Conservation (phyloP, 2,329 filamentous ascomycete genomes). For the Podosphaera xanthii region DNA sequence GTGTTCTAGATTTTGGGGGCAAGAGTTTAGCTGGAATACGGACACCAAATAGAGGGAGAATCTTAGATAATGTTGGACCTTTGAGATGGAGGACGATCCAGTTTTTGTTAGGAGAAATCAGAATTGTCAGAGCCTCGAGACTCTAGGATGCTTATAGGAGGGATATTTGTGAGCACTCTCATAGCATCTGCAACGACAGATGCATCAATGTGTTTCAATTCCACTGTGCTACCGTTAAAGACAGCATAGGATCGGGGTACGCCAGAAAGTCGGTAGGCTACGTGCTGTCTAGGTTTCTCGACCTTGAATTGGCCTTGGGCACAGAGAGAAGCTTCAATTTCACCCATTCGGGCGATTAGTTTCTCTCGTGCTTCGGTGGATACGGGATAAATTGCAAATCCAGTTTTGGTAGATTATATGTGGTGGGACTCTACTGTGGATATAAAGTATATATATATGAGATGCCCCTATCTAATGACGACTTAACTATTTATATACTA, state of each 20-base stretch:
- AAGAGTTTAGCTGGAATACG: background rate
- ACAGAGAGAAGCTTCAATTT: background rate
- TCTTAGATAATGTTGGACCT: background rate
- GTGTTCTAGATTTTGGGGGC: background rate
- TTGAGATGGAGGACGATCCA: background rate
- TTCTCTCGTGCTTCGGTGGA: background rate
- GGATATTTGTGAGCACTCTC: background rate
- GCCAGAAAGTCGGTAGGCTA: background rate
- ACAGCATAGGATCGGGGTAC: background rate
- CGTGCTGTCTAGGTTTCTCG: background rate
- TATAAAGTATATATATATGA: no score
- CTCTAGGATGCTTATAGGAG: background rate
- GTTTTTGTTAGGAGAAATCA: background rate
- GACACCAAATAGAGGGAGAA: background rate
- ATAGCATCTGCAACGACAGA: background rate
- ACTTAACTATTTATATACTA: no score
- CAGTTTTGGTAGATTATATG: background rate
- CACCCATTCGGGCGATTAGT: background rate
- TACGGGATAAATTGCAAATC: background rate
- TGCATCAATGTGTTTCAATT: background rate
- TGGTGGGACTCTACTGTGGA: no score
- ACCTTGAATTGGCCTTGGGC: background rate
- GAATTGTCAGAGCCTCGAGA: background rate
- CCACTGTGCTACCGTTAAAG: background rate
- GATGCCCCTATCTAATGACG: no score